Evolutionary conservation across 306 rosid species (phyloP), one percentile per base, ranked within the genome.

Genomic region (Cicer judaicum): DNA sequence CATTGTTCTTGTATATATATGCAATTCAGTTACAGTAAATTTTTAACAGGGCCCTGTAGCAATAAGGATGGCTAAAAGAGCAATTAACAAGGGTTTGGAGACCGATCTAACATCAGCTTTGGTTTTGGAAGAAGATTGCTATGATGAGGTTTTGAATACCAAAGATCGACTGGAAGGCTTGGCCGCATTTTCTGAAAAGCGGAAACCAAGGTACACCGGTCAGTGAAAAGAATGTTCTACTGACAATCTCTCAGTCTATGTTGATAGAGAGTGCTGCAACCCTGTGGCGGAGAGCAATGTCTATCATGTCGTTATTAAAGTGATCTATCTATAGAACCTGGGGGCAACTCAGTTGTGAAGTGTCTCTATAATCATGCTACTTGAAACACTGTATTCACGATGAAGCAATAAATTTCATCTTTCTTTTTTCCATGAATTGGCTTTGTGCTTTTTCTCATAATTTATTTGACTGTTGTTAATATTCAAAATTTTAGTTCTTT

Each of bases 101-200:
- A 84, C 80, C 62, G 87, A 84, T 79, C 77, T 80, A 79, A 49
- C 19, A 59, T 86, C 93, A 34, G 89, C 85, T 56, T 61, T 90
- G 87, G 82, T 57, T 44, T 66, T 87, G 76, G 97, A 90, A 89
- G 89, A 87, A 79, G 88, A 90, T 34, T 92, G 96, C 88, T 94
- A 92, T 80, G 91, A 73, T 49, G 75, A 87, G 79, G 82, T 88
- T 46, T 78, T 92, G 87, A 78, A 77, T 64, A 90, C 97, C 9
- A 84, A 80, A 76, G 99, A 94, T 82, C 87, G 96, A 6, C 73
- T 90, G 76, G 99, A 94, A 87, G 96, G 96, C 64, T 82, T 94
- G 76, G 84, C 89, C 64, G 97, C 98, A 6, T 91, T 91, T 73
- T 86, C 94, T 36, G 98, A 93, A 89, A 93, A 93, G 86, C 86